These are phyloP conservation scores for Talaromyces sp. DNA, from an alignment of 2,329 filamentous ascomycete genomes.

Conservation along the genomic window DNA sequence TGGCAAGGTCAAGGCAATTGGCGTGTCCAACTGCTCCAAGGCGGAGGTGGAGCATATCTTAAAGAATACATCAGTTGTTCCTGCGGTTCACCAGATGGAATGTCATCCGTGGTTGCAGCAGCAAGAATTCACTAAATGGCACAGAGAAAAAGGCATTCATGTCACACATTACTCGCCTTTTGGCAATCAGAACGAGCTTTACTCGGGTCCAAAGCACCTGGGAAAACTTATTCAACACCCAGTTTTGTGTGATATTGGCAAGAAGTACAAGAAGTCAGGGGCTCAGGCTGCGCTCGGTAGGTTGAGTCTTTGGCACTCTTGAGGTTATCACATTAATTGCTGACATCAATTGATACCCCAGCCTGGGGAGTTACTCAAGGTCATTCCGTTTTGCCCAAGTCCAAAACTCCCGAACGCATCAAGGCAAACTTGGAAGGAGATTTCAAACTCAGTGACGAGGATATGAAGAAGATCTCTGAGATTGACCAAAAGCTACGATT, in stretches of 20 bases:
- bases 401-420: slow-evolving; percentile 42
- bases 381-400: slow-evolving; percentile 50
- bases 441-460: slow-evolving; percentile 55
- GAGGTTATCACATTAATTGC: background rate
- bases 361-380: slow-evolving; percentile 52
- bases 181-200: slow-evolving; percentile 50
- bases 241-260: slow-evolving; percentile 45
- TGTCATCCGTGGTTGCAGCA: slow-evolving; percentile 52
- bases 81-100: slow-evolving; percentile 50
- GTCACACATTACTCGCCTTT: slow-evolving; percentile 53
- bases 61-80: slow-evolving; percentile 39
- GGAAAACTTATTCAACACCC: slow-evolving; percentile 50
- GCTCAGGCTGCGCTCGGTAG: slow-evolving; percentile 48
- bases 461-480: slow-evolving; percentile 51
- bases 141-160: slow-evolving; percentile 48
- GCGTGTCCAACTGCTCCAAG: slow-evolving; percentile 49
- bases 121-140: slow-evolving; percentile 43
- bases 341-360: slow-evolving; percentile 12
- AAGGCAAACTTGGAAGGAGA: slow-evolving; percentile 43
- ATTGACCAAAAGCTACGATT: slow-evolving; percentile 60
- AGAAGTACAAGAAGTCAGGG: slow-evolving; percentile 48
- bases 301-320: background rate
- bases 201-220: slow-evolving; percentile 38
- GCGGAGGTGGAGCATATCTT: slow-evolving; percentile 45
- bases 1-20: slow-evolving; percentile 47